Percentiles rank a stretch among this genome's conserved stretches.
Conservation (phyloP, 108 stramenopile species). For the Pseudonitzschia pungens region DNA sequence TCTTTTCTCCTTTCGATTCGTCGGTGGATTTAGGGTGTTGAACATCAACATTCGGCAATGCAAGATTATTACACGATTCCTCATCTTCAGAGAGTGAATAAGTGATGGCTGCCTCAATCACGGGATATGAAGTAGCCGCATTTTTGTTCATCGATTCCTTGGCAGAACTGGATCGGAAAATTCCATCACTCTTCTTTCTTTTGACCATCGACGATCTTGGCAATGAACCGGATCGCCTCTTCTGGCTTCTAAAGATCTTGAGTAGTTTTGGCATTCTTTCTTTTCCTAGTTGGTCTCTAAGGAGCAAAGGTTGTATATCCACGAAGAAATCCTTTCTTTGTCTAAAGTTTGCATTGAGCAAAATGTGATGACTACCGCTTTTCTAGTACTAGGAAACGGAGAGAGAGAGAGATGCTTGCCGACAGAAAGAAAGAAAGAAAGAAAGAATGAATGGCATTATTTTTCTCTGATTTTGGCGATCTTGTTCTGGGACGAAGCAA, state of each 20-base stretch:
- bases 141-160: neutral
- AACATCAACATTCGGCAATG: neutral
- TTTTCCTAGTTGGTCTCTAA: neutral
- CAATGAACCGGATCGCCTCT: slow-evolving; percentile 1
- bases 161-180: slow-evolving; percentile 2
- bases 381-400: no score
- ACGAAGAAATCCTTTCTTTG: no score
- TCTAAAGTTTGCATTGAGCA: no score
- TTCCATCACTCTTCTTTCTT: neutral
- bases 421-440: no score
- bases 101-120: slow-evolving; percentile 14
- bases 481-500: no score
- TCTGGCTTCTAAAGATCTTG: slow-evolving; percentile 11
- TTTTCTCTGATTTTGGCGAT: no score
- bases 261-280: slow-evolving; percentile 9
- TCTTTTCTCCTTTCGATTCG: slow-evolving; percentile 1
- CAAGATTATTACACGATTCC: neutral
- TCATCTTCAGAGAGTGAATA: slow-evolving; percentile 17
- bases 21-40: neutral
- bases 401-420: no score
- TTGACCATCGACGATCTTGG: neutral
- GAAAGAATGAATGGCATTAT: no score
- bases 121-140: neutral
- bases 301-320: no score
- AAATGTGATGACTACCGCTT: no score